phyloP scores from a whole-genome alignment of 495 filamentous ascomycete species.

The Podospora didyma region DNA sequence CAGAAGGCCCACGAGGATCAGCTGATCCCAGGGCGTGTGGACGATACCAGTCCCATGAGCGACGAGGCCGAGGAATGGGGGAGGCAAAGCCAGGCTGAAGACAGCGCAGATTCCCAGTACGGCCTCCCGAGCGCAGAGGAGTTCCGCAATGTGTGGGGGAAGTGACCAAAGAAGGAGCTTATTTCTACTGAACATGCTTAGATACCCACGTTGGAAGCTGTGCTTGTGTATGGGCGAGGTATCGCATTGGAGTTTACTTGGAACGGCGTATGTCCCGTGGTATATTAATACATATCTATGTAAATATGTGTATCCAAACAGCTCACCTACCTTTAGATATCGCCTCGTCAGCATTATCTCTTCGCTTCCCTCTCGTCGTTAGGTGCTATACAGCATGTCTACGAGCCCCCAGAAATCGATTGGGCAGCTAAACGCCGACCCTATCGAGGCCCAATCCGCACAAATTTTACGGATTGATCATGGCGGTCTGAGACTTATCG shows the following conservation, averaged over 20 bases:
- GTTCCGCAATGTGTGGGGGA: slow-evolving; percentile 31
- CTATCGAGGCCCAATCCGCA: too few species aligned
- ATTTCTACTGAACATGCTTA: neutral
- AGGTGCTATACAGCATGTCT: too few species aligned
- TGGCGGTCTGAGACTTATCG: too few species aligned
- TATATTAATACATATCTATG: too few species aligned
- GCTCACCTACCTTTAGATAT: too few species aligned
- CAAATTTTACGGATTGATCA: too few species aligned
- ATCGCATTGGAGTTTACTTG: neutral
- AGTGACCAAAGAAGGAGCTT: neutral
- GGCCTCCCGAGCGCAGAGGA: slow-evolving; percentile 23
- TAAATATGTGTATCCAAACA: too few species aligned
- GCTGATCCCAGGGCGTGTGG: slow-evolving; percentile 7
- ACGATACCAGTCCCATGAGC: slow-evolving; percentile 6
- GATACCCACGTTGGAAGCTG: slow-evolving; percentile 6
- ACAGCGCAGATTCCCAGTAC: slow-evolving; percentile 12
- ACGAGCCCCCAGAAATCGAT: too few species aligned
- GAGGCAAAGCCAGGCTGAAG: slow-evolving; percentile 1
- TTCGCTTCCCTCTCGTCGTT: too few species aligned
- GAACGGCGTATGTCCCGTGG: neutral
- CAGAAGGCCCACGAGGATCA: neutral
- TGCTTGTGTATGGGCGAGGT: neutral
- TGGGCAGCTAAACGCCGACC: too few species aligned
- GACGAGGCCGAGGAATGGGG: slow-evolving; percentile 20
- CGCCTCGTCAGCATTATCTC: too few species aligned